Evolutionary conservation across 2,329 filamentous ascomycete species (phyloP).

Genomic region (Pseudocercospora cruenta): DNA sequence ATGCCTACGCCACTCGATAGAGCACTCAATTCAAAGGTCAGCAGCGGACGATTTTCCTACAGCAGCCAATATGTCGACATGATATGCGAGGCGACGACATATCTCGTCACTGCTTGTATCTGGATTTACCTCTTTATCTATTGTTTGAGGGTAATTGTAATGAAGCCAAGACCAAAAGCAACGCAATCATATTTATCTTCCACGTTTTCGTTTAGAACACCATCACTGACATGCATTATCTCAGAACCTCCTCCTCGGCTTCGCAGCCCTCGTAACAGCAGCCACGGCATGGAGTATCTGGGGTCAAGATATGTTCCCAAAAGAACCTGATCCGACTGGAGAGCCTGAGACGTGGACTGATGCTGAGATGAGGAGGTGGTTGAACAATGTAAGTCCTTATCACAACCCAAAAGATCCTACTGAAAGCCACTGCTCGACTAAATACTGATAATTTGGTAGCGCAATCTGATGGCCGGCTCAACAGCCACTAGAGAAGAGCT

Average conservation of each 20-base stretch:
- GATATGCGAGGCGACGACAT: neutral
- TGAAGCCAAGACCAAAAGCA: neutral
- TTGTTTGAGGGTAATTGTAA: neutral
- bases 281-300: slow-evolving; percentile 84
- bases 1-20: slow-evolving; percentile 57
- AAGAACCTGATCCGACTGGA: slow-evolving; percentile 74
- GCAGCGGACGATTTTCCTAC: neutral
- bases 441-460: slow-evolving; percentile 47
- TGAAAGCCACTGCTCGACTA: too few relatives aligned
- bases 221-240: neutral
- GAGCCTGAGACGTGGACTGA: slow-evolving; percentile 74
- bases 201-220: neutral
- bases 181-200: neutral
- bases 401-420: too few relatives aligned
- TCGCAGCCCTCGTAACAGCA: slow-evolving; percentile 78
- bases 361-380: slow-evolving; percentile 79
- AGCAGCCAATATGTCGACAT: too few relatives aligned
- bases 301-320: slow-evolving; percentile 82
- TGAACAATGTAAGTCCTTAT: slow-evolving; percentile 68
- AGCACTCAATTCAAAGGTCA: slow-evolving; percentile 50
- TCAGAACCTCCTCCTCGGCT: slow-evolving; percentile 60
- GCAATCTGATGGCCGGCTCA: slow-evolving; percentile 64
- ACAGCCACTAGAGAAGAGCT: slow-evolving; percentile 66
- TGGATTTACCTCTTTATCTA: neutral
- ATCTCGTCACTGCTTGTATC: neutral